phyloP scores from a whole-genome alignment of 306 rosid genomes.

The Sphenostylis stenocarpa region DNA sequence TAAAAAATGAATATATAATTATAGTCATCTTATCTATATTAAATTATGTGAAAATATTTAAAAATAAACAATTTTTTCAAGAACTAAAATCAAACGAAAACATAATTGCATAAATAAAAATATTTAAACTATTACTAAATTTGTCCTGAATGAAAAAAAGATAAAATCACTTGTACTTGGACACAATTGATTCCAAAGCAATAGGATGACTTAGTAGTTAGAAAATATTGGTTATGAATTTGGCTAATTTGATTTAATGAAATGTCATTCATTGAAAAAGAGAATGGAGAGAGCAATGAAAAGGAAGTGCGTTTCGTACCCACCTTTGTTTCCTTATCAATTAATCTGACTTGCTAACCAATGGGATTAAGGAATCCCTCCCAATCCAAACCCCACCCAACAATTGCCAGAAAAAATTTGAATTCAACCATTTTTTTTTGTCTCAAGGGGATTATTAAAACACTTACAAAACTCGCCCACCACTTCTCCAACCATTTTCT shows the following conservation, averaged over 20 bases:
- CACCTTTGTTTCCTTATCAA: not conserved
- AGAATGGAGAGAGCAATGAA: not conserved
- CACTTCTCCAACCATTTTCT: not conserved
- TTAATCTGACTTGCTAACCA: constrained; percentile 5
- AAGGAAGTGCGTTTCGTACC: not conserved
- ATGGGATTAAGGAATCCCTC: not conserved
- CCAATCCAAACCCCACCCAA: not conserved
- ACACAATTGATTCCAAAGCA: not conserved
- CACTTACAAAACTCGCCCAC: not conserved
- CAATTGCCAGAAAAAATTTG: not conserved
- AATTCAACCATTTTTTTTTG: no score
- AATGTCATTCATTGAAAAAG: not conserved
- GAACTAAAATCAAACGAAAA: no score
- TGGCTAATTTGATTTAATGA: not conserved
- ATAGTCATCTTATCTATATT: no score
- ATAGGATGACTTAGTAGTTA: not conserved
- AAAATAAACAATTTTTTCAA: no score
- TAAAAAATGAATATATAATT: no score
- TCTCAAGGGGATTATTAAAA: no score
- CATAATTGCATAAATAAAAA: no score
- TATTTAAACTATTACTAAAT: not conserved
- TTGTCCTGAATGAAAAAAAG: not conserved
- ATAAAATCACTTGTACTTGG: not conserved
- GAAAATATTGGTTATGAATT: not conserved
- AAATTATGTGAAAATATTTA: no score